A percentile compares a stretch with the other conserved stretches of the same genome.
phyloP scores from a whole-genome alignment of 2,329 filamentous ascomycete genomes.

The Alternaria triticimaculans region DNA sequence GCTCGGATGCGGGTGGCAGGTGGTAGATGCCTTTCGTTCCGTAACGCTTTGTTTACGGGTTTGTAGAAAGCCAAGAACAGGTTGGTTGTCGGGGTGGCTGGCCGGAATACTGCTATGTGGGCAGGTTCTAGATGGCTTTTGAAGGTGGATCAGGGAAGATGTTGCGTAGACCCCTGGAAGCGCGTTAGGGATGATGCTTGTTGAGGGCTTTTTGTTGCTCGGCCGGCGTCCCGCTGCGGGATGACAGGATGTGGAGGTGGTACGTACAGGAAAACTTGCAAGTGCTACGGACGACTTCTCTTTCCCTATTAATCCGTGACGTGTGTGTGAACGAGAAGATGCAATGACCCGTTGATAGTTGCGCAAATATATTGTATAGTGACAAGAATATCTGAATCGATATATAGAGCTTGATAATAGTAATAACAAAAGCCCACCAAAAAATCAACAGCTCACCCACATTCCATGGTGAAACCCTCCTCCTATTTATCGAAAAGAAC shows the following conservation, averaged over 20 bases:
- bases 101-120: neutral
- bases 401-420: neutral
- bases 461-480: neutral
- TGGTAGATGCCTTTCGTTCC: neutral
- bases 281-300: neutral
- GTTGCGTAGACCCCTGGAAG: slow-evolving; percentile 1
- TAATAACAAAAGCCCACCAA: neutral
- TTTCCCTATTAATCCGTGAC: neutral
- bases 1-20: neutral
- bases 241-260: neutral
- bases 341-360: neutral
- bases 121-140: neutral
- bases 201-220: neutral
- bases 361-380: neutral
- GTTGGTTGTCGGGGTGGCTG: neutral
- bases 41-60: neutral
- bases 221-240: neutral
- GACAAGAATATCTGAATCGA: neutral
- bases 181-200: slow-evolving; percentile 6
- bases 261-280: neutral
- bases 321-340: neutral
- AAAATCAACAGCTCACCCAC: neutral
- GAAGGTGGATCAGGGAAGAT: neutral
- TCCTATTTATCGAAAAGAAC: neutral
- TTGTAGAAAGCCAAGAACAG: neutral